These are phyloP conservation scores for Aureobasidium melanogenum DNA, from an alignment of 2,329 filamentous ascomycete species.

Conservation along the genomic window DNA sequence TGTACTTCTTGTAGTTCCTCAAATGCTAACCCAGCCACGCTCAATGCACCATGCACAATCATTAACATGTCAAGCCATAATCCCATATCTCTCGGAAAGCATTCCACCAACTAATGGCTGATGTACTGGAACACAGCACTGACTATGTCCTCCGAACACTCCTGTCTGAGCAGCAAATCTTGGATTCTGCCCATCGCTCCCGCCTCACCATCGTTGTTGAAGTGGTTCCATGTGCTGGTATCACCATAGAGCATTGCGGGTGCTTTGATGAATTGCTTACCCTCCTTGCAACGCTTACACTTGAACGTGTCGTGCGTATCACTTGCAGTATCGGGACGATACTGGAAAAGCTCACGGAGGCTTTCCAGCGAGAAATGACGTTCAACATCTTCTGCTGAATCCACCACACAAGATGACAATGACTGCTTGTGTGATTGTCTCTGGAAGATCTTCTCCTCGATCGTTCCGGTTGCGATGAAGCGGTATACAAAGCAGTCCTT, in stretches of 20 bases:
- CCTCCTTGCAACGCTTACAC: slow-evolving; percentile 81
- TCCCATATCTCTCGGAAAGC: background rate
- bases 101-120: slow-evolving; percentile 53
- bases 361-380: slow-evolving; percentile 90
- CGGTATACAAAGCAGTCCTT: slow-evolving; percentile 99
- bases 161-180: slow-evolving; percentile 81
- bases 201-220: slow-evolving; percentile 63
- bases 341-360: slow-evolving; percentile 88
- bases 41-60: slow-evolving; percentile 1
- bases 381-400: slow-evolving; percentile 93
- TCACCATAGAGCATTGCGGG: slow-evolving; percentile 95
- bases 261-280: slow-evolving; percentile 79
- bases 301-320: slow-evolving; percentile 99
- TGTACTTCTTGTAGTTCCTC: background rate
- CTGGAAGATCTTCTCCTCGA: slow-evolving; percentile 99
- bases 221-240: slow-evolving; percentile 99
- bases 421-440: slow-evolving; percentile 97
- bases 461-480: slow-evolving; percentile 97
- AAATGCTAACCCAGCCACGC: slow-evolving; percentile 1
- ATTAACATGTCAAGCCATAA: background rate
- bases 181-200: slow-evolving; percentile 68
- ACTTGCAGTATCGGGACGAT: slow-evolving; percentile 71
- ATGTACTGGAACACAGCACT: slow-evolving; percentile 99
- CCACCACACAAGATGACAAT: slow-evolving; percentile 89
- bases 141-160: slow-evolving; percentile 67